Conservation (phyloP, 306 rosid genomes). For the Styphnolobium japonicum region DNA sequence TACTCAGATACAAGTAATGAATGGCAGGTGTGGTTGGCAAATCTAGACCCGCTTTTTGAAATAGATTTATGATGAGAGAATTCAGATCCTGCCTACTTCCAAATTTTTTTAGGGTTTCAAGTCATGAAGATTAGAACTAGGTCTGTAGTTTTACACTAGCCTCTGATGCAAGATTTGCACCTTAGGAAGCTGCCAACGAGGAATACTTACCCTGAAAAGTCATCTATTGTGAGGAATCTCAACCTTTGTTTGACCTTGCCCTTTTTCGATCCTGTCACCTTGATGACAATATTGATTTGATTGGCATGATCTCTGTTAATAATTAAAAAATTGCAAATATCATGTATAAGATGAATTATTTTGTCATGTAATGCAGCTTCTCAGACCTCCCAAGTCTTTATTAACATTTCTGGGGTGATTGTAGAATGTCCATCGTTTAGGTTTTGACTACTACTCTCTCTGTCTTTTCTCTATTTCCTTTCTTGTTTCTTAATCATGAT, state of each 20-base stretch:
- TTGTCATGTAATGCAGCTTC: neutral
- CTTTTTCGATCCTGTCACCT: neutral
- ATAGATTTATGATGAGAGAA: neutral
- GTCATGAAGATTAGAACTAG: neutral
- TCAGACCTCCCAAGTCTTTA: neutral
- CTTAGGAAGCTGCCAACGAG: neutral
- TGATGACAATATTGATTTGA: neutral
- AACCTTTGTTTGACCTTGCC: neutral
- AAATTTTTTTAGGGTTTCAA: neutral
- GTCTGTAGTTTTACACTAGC: neutral
- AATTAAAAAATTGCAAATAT: slow-evolving; percentile 8
- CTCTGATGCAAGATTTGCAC: neutral
- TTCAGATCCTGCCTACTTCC: neutral
- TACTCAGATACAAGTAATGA: neutral
- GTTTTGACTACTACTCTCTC: neutral
- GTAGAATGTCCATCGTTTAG: neutral
- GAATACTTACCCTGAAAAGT: neutral
- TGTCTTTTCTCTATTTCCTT: too few relatives aligned
- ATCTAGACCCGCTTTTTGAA: neutral
- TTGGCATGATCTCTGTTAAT: neutral
- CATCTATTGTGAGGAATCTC: neutral
- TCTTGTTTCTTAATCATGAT: too few relatives aligned
- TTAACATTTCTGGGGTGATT: neutral
- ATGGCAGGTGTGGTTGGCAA: neutral
- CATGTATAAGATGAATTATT: neutral